phyloP scores from a whole-genome alignment of 345 rosid species.

The Ceriops zippeliana region DNA sequence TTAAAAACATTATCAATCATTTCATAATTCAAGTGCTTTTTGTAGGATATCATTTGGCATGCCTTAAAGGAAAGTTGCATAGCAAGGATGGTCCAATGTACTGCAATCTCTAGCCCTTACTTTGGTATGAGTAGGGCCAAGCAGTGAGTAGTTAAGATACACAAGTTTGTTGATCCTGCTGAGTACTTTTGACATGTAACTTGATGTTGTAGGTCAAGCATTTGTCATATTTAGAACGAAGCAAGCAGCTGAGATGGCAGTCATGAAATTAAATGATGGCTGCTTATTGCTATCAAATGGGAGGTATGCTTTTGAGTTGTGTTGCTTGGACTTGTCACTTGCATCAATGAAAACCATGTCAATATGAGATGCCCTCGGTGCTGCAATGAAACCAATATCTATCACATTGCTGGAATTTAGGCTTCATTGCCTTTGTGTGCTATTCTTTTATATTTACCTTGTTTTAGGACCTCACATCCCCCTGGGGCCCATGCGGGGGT shows the following conservation, averaged over 20 bases:
- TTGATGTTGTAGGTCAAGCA: slow-evolving; percentile 60
- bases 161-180: not conserved
- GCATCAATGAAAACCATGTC: not conserved
- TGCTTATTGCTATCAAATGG: slow-evolving; percentile 74
- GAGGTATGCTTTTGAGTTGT: slow-evolving; percentile 45
- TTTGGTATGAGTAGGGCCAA: slow-evolving; percentile 42
- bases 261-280: slow-evolving; percentile 45
- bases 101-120: slow-evolving; percentile 45
- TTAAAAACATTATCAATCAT: too few species aligned
- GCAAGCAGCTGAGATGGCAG: slow-evolving; percentile 55
- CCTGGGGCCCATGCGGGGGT: too few species aligned
- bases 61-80: slow-evolving; percentile 59
- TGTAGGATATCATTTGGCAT: slow-evolving; percentile 62
- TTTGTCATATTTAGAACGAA: slow-evolving; percentile 58
- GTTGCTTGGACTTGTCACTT: not conserved
- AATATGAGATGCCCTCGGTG: not conserved
- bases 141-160: not conserved
- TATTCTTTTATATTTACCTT: not conserved
- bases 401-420: not conserved
- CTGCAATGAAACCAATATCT: not conserved
- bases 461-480: too few species aligned
- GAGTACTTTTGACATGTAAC: not conserved
- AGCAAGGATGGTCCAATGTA: slow-evolving; percentile 57
- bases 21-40: slow-evolving; percentile 6
- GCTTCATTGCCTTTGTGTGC: not conserved